phyloP scores from a whole-genome alignment of 225 moss, liverwort and hornwort genomes.

The Anthoceros angustus region DNA sequence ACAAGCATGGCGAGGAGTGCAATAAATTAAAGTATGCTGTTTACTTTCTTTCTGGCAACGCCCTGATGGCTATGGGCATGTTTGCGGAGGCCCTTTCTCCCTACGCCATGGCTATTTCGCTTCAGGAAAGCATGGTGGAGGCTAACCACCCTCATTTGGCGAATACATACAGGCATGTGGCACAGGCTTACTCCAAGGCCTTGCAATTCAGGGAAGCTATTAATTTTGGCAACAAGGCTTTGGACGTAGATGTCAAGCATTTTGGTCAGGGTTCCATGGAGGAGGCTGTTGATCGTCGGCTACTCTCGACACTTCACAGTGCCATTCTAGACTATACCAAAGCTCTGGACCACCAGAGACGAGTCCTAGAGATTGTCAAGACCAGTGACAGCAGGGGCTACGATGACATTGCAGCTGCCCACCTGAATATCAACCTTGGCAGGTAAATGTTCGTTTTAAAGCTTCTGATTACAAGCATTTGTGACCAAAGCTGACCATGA shows the following conservation, averaged over 20 bases:
- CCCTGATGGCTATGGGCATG: not conserved
- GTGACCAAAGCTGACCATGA: too few species aligned
- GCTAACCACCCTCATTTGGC: conserved; percentile 53
- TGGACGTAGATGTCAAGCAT: conserved; percentile 46
- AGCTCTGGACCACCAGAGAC: conserved; percentile 55
- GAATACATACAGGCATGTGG: conserved; percentile 66
- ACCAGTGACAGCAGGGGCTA: conserved; percentile 43
- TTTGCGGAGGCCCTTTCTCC: not conserved
- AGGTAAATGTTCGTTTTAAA: conserved; percentile 6
- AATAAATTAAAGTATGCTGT: not conserved
- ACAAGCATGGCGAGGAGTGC: not conserved
- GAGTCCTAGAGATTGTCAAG: conserved; percentile 49
- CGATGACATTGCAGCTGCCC: conserved; percentile 84
- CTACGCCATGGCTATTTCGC: not conserved
- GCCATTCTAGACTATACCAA: conserved; percentile 78
- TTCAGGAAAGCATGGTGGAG: conserved; percentile 58
- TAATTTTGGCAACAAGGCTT: conserved; percentile 36
- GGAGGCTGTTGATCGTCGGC: conserved; percentile 75
- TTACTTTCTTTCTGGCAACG: not conserved
- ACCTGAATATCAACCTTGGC: conserved; percentile 68
- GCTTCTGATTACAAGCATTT: not conserved
- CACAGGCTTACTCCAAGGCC: conserved; percentile 62
- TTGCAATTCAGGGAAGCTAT: conserved; percentile 73
- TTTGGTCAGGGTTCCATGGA: conserved; percentile 52
- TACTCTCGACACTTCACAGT: conserved; percentile 63